Evolutionary conservation across 805 yeast genomes (phyloP).

Genomic region (Lipomyces yamadae): DNA sequence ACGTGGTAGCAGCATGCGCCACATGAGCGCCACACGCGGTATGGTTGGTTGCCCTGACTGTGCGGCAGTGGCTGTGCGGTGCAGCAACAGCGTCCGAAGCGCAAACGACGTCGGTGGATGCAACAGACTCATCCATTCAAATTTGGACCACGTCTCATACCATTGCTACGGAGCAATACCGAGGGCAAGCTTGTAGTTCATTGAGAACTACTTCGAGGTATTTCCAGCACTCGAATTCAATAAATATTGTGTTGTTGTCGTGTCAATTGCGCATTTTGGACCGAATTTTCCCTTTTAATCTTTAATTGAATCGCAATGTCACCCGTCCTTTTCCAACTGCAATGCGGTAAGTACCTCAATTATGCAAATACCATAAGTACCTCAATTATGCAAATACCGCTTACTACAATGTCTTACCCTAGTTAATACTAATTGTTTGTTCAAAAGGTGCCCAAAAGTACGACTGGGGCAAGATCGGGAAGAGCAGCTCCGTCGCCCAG

Average conservation of each 20-base stretch:
- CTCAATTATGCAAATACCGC: not conserved
- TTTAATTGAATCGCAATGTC: not conserved
- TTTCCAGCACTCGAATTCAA: not conserved
- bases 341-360: not conserved
- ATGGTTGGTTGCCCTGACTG: too few species aligned
- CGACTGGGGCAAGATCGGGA: slow-evolving; percentile 66
- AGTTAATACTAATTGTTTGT: not conserved
- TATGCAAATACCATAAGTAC: slow-evolving; percentile 1
- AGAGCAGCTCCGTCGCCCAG: slow-evolving; percentile 83
- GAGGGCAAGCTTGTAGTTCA: too few species aligned
- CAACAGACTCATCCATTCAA: not conserved
- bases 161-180: not conserved
- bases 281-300: not conserved
- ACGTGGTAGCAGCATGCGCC: too few species aligned
- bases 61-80: too few species aligned
- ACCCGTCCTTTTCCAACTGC: slow-evolving; percentile 1
- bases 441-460: slow-evolving; percentile 32
- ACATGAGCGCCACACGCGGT: too few species aligned
- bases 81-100: too few species aligned
- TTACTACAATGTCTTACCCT: not conserved
- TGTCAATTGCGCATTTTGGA: not conserved
- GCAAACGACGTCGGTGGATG: too few species aligned
- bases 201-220: not conserved
- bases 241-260: not conserved
- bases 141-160: not conserved